phyloP scores from a whole-genome alignment of 345 rosid genomes.

The Bruguiera parviflora region DNA sequence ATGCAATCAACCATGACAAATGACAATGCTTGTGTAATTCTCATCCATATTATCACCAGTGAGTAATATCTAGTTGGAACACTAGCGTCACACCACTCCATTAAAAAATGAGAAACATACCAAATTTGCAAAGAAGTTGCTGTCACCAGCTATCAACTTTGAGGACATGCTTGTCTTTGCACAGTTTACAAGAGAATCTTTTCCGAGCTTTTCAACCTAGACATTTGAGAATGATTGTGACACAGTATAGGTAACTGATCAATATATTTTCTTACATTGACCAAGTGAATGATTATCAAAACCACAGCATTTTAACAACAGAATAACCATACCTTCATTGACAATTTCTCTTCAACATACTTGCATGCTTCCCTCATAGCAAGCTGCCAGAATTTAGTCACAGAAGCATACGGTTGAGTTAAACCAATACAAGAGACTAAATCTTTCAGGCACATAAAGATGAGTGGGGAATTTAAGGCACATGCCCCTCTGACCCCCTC shows the following conservation, averaged over 20 bases:
- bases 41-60: no score
- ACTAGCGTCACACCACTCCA: background rate
- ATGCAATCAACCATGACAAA: no score
- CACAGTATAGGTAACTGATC: background rate
- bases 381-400: constrained; percentile 44
- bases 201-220: constrained; percentile 94
- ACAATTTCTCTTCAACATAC: constrained; percentile 84
- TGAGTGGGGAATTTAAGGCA: no score
- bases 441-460: background rate
- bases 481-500: no score
- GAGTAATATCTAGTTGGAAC: no score
- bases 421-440: background rate
- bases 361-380: constrained; percentile 99
- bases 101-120: constrained; percentile 34
- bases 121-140: constrained; percentile 91
- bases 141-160: constrained; percentile 83
- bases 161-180: constrained; percentile 99
- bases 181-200: constrained; percentile 80
- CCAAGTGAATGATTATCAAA: background rate
- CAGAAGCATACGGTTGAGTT: constrained; percentile 2
- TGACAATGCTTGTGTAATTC: no score
- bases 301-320: background rate
- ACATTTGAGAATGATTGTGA: no score
- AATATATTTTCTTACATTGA: background rate
- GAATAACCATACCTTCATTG: constrained; percentile 54